Evolutionary conservation across 2,329 filamentous ascomycete species (phyloP).

Genomic region (Epichloe glyceriae): DNA sequence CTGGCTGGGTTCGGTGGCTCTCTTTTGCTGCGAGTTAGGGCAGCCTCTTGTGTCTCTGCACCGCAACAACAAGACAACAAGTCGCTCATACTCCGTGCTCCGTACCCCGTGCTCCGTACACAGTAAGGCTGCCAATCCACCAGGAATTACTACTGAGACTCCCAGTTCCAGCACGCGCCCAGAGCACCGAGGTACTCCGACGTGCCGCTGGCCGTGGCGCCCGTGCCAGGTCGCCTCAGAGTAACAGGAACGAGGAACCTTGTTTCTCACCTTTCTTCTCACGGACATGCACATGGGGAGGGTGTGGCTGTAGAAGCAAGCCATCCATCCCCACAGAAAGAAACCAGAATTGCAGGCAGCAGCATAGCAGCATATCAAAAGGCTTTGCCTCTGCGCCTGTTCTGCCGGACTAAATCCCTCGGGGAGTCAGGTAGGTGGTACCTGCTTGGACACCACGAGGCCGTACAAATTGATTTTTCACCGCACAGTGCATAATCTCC

Average conservation of each 20-base stretch:
- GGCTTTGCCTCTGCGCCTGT: background rate
- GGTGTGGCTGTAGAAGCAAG: background rate
- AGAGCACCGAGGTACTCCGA: conserved; percentile 2
- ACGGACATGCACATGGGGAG: background rate
- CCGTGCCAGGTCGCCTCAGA: background rate
- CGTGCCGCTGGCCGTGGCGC: background rate
- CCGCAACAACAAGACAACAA: background rate
- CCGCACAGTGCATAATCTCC: background rate
- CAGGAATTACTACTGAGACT: background rate
- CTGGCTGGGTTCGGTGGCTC: background rate
- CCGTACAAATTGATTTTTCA: conserved; percentile 1
- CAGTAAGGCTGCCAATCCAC: too few species aligned
- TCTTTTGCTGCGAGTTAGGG: too few species aligned
- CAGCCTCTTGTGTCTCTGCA: background rate
- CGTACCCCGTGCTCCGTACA: too few species aligned
- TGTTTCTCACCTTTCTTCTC: background rate
- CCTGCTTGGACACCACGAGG: background rate
- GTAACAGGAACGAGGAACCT: too few species aligned
- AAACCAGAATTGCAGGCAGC: background rate
- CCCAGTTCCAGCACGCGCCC: background rate
- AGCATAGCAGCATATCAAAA: background rate
- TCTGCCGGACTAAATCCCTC: background rate
- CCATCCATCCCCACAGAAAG: background rate
- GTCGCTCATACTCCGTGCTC: conserved; percentile 2
- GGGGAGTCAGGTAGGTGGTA: background rate